Evolutionary conservation across 2,329 filamentous ascomycete species (phyloP).

Genomic region (Cytospora mali): DNA sequence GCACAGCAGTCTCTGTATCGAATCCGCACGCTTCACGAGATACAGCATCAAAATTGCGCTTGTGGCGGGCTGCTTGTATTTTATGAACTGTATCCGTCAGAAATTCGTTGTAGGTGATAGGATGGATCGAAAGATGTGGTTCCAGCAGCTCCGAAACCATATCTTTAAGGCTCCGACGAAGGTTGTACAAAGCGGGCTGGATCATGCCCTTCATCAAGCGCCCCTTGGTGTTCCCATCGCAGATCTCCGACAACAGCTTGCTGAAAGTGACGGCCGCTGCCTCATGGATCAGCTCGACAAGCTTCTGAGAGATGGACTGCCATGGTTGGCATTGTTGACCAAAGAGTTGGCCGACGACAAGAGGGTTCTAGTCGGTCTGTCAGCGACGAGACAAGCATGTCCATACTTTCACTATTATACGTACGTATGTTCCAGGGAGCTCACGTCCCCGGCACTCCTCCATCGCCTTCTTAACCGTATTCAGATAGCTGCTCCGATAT

Average conservation of each 20-base stretch:
- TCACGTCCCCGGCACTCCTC: conserved; percentile 34
- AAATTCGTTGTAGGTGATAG: conserved; percentile 36
- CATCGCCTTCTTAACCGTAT: conserved; percentile 30
- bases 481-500: conserved; percentile 27
- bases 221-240: conserved; percentile 30
- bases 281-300: conserved; percentile 34
- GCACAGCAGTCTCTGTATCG: not conserved
- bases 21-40: not conserved
- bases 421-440: conserved; percentile 33
- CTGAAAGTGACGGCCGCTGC: conserved; percentile 32
- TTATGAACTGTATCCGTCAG: conserved; percentile 31
- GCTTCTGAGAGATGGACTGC: conserved; percentile 33
- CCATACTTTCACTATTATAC: not conserved
- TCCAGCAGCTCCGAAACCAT: conserved; percentile 33
- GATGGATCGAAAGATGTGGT: conserved; percentile 34
- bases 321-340: conserved; percentile 35
- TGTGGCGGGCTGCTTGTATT: conserved; percentile 31
- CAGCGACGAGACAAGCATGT: not conserved
- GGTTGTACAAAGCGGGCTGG: conserved; percentile 31
- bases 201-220: conserved; percentile 33
- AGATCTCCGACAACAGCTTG: conserved; percentile 31
- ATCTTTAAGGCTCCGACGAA: conserved; percentile 30
- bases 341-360: conserved; percentile 35
- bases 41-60: conserved; percentile 28
- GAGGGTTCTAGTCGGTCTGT: conserved; percentile 28